Base-by-base conservation (phyloP, 164 flowering plant species). In the Berberis vulgaris region DNA sequence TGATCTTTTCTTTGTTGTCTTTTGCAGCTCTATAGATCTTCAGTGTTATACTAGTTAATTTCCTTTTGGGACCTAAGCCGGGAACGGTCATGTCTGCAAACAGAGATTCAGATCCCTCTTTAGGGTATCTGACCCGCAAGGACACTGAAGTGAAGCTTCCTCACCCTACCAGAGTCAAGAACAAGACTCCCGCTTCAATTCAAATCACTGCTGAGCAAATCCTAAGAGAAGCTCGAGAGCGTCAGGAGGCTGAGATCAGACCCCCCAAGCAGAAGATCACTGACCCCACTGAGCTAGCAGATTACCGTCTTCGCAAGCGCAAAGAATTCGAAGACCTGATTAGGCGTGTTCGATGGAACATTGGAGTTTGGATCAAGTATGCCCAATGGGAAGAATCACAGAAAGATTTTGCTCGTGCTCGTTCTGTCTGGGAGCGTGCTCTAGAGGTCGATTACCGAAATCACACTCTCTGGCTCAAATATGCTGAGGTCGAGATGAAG, bases 211-310 rank as follows among this genome's bases (percentile, higher is more conserved):
- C 55, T 3, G 55, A 26, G 26, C 26, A 26, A 26, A 26, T 26
- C 26, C 26, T 26, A 26, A 26, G 26, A 26, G 26, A 26, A 26
- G 26, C 26, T 26, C 26, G 26, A 26, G 26, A 26, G 26, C 26
- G 26, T 26, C 26, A 26, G 26, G 55, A 52, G 7, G 8, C 55
- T 3, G 55, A 52, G 13, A 52, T 52, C 55, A 7, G 55, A 7
- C 55, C 55, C 55, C 55, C 55, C 10, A 52, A 52, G 7, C 55
- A 52, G 55, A 52, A 52, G n/a, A 52, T 52, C 55, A 52, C 55
- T 52, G 55, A 52, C 55, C 8, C n/a, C 2, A 7, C 8, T 3
- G 55, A 52, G n/a, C 55, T 52, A 3, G 55, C 5, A 10, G 55
- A 52, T 26, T 52, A 52, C 7, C 55, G 55, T 3, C 55, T 52